Percentiles rank a stretch among this genome's conserved stretches.
Evolutionary conservation across 352 stramenopile species (phyloP).

Genomic region (Phytophthora podocarpi): DNA sequence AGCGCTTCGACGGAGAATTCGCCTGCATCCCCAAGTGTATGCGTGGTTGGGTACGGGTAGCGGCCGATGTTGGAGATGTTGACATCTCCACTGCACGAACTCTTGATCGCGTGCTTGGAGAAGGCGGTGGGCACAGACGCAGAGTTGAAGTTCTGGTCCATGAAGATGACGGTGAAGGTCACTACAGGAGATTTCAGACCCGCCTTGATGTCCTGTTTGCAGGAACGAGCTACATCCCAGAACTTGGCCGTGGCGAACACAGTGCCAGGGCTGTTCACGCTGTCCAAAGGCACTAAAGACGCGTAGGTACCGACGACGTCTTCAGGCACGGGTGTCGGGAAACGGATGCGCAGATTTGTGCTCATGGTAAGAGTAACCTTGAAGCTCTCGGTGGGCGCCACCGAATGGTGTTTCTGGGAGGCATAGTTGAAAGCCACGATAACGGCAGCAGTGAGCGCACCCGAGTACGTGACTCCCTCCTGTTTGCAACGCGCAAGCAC

Average conservation of each 20-base stretch:
- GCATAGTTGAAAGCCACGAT: conserved; percentile 30
- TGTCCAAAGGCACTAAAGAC: conserved; percentile 25
- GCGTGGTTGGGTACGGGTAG: conserved; percentile 23
- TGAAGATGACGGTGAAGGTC: conserved; percentile 32
- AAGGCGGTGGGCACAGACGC: conserved; percentile 19
- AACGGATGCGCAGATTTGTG: conserved; percentile 28
- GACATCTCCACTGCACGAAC: conserved; percentile 31
- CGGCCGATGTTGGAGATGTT: conserved; percentile 43
- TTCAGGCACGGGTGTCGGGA: conserved; percentile 21
- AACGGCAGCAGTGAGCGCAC: conserved; percentile 31
- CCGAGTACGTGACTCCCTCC: conserved; percentile 43
- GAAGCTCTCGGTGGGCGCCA: conserved; percentile 24
- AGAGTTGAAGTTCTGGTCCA: conserved; percentile 34
- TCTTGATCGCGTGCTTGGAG: conserved; percentile 27
- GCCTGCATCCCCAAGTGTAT: conserved; percentile 17
- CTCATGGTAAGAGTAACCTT: conserved; percentile 26
- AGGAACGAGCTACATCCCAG: conserved; percentile 50
- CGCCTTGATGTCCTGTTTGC: conserved; percentile 25
- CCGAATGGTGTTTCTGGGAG: conserved; percentile 9
- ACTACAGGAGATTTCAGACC: conserved; percentile 15
- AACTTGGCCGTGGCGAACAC: conserved; percentile 31
- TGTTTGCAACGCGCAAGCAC: conserved; percentile 31
- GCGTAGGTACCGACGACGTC: conserved; percentile 38
- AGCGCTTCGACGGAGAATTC: conserved; percentile 43
- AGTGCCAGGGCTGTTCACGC: conserved; percentile 5